A percentile compares a stretch with the other conserved stretches of the same genome.
Evolutionary conservation across 495 filamentous ascomycete species (phyloP).

Genomic region (Paragyromitra xinjiangensis): DNA sequence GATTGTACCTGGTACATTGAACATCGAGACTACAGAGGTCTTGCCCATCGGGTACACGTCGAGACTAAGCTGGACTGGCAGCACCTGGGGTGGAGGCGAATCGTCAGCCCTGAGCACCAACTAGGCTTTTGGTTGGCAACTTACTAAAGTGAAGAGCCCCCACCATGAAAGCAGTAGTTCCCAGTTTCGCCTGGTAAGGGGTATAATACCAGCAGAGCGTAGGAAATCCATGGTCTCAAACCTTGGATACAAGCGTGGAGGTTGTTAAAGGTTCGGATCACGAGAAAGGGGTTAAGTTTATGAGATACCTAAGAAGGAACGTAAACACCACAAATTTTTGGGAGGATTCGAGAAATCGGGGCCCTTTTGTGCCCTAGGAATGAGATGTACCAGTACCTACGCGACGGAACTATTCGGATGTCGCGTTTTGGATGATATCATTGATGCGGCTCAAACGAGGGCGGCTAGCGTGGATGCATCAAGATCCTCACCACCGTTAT

Average conservation of each 20-base stretch:
- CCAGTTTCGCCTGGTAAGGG: constrained; percentile 51
- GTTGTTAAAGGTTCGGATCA: not conserved
- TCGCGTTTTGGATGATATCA: too few species aligned
- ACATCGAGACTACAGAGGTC: constrained; percentile 73
- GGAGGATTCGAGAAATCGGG: not conserved
- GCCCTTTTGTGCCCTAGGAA: not conserved
- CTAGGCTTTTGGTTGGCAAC: not conserved
- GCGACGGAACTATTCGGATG: too few species aligned
- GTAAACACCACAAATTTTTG: not conserved
- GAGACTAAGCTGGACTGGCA: constrained; percentile 46
- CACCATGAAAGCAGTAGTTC: constrained; percentile 45
- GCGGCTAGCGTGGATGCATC: too few species aligned
- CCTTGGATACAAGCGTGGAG: not conserved
- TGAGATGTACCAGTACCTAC: too few species aligned
- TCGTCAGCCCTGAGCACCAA: not conserved
- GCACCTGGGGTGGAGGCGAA: constrained; percentile 30
- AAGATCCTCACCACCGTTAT: too few species aligned
- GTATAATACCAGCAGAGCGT: constrained; percentile 33
- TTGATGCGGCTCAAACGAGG: too few species aligned
- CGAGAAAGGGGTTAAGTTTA: constrained; percentile 1
- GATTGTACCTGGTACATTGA: constrained; percentile 80
- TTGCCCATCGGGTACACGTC: constrained; percentile 82
- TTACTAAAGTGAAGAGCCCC: constrained; percentile 50
- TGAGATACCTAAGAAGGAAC: not conserved
- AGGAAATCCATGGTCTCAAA: constrained; percentile 19